phyloP scores from a whole-genome alignment of 768 basidiomycete species.

The Candolleomyces eurysporus region DNA sequence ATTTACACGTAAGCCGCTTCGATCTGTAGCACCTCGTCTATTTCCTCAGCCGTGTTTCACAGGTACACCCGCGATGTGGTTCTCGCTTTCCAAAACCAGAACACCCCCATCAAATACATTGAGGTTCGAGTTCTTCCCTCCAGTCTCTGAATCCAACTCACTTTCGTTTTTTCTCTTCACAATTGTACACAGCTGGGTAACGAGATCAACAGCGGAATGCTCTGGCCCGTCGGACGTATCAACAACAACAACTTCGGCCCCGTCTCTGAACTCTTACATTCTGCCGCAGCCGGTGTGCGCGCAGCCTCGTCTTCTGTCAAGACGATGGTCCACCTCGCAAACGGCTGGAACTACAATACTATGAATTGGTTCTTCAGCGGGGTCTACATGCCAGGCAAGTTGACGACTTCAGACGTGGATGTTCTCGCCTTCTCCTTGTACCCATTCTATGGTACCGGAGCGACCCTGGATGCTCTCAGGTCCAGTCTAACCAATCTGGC shows the following conservation, averaged over 20 bases:
- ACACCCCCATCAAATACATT: constrained; percentile 52
- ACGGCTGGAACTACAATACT: constrained; percentile 53
- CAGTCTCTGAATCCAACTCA: background rate
- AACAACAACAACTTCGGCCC: constrained; percentile 50
- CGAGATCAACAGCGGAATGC: constrained; percentile 63
- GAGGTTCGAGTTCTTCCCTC: constrained; percentile 29
- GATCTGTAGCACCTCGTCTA: background rate
- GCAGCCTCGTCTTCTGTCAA: constrained; percentile 44
- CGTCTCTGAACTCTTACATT: constrained; percentile 59
- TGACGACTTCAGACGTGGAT: constrained; percentile 50
- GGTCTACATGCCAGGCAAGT: constrained; percentile 52
- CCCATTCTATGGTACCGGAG: constrained; percentile 58
- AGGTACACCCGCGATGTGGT: constrained; percentile 57
- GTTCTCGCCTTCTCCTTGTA: constrained; percentile 66
- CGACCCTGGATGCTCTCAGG: constrained; percentile 50
- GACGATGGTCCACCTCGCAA: constrained; percentile 59
- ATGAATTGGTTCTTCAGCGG: constrained; percentile 49
- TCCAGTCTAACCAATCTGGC: constrained; percentile 51
- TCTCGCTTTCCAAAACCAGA: constrained; percentile 48
- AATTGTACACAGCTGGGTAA: constrained; percentile 47
- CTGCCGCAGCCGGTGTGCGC: constrained; percentile 54
- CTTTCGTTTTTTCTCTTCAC: background rate
- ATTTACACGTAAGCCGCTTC: constrained; percentile 42
- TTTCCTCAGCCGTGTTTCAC: background rate
- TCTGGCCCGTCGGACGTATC: constrained; percentile 59